A percentile compares a stretch with the other conserved stretches of the same genome.
Evolutionary conservation across 2,329 filamentous ascomycete species (phyloP).

Genomic region (Verticillium albo-atrum): DNA sequence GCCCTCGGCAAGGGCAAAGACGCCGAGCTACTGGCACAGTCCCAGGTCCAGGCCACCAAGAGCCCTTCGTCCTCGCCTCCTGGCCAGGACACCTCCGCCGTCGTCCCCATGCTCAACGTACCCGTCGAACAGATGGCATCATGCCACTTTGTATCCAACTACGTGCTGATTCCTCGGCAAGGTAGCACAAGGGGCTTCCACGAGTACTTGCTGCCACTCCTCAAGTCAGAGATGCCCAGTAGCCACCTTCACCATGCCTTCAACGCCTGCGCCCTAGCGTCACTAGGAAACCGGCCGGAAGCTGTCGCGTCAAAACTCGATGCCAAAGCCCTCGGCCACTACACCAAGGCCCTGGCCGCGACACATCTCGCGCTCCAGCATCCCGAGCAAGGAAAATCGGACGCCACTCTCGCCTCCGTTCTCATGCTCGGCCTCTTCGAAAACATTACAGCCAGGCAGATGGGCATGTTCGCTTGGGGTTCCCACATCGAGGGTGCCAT

Average conservation of each 20-base stretch:
- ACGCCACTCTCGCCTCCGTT: conserved; percentile 55
- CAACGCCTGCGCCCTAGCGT: conserved; percentile 54
- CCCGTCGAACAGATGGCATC: conserved; percentile 51
- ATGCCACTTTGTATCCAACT: conserved; percentile 59
- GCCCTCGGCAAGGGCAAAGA: conserved; percentile 29
- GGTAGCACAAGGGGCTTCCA: conserved; percentile 51
- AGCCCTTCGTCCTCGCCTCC: conserved; percentile 15
- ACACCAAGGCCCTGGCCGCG: conserved; percentile 48
- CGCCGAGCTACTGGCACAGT: conserved; percentile 5
- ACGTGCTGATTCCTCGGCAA: conserved; percentile 48
- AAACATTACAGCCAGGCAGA: conserved; percentile 25
- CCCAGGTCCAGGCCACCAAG: conserved; percentile 10
- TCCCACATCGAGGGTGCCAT: conserved; percentile 63
- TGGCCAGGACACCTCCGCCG: conserved; percentile 8
- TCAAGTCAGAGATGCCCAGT: conserved; percentile 37
- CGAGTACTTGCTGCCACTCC: conserved; percentile 54
- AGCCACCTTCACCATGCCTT: conserved; percentile 53
- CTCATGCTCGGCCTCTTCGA: conserved; percentile 58
- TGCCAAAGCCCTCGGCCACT: conserved; percentile 43
- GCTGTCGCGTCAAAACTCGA: conserved; percentile 25
- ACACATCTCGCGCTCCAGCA: conserved; percentile 51
- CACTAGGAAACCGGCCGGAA: conserved; percentile 47
- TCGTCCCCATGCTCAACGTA: conserved; percentile 34
- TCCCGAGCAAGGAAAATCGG: conserved; percentile 42
- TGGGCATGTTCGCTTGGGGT: conserved; percentile 45